Evolutionary conservation across 345 rosid genomes (phyloP), one percentile per base, ranked within the genome.

Genomic region (Psidium guajava): DNA sequence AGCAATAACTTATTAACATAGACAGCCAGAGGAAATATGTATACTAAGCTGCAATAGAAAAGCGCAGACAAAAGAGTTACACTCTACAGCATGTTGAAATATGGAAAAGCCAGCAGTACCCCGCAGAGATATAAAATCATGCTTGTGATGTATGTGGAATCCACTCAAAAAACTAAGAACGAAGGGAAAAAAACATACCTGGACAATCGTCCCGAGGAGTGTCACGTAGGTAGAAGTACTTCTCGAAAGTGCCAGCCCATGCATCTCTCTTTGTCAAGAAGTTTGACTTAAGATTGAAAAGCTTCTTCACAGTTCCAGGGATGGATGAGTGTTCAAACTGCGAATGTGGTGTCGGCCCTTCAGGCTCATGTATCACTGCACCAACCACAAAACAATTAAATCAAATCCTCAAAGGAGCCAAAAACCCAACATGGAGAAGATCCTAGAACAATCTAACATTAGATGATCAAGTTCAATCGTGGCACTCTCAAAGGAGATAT

Each of bases 221-320:
- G 75, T 88, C 88, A 7, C 99, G 99, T 55, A 96, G 86, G 83
- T 82, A 40, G 85, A 98, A 94, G 90, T 92, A 93, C 27, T 88
- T 93, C 88, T 96, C 99, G 20, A 98, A 98, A 64, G 94, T 98
- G 86, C 98, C 98, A 85, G 99, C 99, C 99, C 99, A 98, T 2
- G 99, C 99, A 90, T 98, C 99, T 89, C 99, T 95, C 92, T 96
- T 98, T 2, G 99, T 95, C 83, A 96, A 86, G 91, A 98, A 98
- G 89, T 94, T 94, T 0, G 98, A 96, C 1, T 93, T 94, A 12
- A 98, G 92, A 88, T 95, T 94, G 87, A 96, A 98, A 87, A 98
- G 99, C 88, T 93, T 95, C 95, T 95, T 98, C 47, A 96, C 99
- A 0, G 99, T 98, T 47, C 99, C 99, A 1, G 99, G 97, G 85